Evolutionary conservation across 345 rosid genomes (phyloP).

Genomic region (Barbarea vulgaris): DNA sequence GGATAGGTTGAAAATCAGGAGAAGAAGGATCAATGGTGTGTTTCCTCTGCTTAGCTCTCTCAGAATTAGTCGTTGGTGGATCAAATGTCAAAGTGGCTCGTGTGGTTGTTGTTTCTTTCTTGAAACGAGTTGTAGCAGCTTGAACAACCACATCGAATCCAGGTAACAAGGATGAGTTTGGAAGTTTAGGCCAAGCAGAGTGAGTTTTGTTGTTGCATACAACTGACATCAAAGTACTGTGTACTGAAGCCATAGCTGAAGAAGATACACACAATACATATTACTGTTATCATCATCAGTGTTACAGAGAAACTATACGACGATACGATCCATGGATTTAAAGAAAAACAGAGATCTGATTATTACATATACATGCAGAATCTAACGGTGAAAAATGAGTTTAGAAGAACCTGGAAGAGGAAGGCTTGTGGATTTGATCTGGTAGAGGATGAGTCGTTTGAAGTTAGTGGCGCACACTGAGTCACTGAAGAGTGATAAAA

Average conservation of each 20-base stretch:
- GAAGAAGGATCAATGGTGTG: slow-evolving; percentile 83
- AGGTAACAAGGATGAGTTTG: slow-evolving; percentile 54
- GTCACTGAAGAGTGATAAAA: neutral
- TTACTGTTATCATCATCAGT: neutral
- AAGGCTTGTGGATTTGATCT: neutral
- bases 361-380: too few species aligned
- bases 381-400: neutral
- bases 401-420: slow-evolving; percentile 28
- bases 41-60: slow-evolving; percentile 60
- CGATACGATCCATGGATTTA: neutral
- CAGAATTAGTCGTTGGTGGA: slow-evolving; percentile 59
- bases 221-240: slow-evolving; percentile 52
- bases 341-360: neutral
- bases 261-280: neutral
- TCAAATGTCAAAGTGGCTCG: slow-evolving; percentile 83
- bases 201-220: slow-evolving; percentile 59
- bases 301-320: neutral
- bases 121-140: slow-evolving; percentile 45
- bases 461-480: neutral
- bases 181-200: slow-evolving; percentile 53
- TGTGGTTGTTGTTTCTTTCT: slow-evolving; percentile 51
- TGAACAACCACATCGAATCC: slow-evolving; percentile 59
- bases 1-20: slow-evolving; percentile 88
- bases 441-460: neutral
- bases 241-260: slow-evolving; percentile 70